Conservation (phyloP, 2,329 filamentous ascomycete species). For the Shiraia sp. region DNA sequence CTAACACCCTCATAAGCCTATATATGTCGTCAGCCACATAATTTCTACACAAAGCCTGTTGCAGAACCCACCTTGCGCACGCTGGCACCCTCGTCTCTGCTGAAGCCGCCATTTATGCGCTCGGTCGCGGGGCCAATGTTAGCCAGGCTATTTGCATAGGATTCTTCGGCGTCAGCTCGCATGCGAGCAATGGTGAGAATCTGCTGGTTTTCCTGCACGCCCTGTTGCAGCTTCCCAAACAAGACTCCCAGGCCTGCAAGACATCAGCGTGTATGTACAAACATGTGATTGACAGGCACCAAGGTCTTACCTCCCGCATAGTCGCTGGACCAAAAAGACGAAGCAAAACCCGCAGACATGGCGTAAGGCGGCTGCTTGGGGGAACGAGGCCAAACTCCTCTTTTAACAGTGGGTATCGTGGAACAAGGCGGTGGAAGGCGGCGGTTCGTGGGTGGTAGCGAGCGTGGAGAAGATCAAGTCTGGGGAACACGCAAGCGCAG, state of each 20-base stretch:
- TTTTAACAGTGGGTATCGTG: conserved; percentile 1
- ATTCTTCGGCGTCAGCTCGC: conserved; percentile 93
- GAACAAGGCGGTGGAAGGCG: neutral
- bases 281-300: conserved; percentile 5
- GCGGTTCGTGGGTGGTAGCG: conserved; percentile 21
- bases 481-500: conserved; percentile 30
- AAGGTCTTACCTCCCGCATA: conserved; percentile 85
- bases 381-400: neutral
- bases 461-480: conserved; percentile 31
- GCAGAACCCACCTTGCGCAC: conserved; percentile 75
- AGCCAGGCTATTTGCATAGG: conserved; percentile 77
- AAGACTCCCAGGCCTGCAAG: conserved; percentile 78
- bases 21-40: conserved; percentile 21
- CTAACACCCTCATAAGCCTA: conserved; percentile 94
- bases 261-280: conserved; percentile 25
- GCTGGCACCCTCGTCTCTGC: conserved; percentile 91
- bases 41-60: neutral
- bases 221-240: conserved; percentile 96
- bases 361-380: conserved; percentile 4
- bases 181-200: conserved; percentile 87
- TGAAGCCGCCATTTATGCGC: conserved; percentile 81
- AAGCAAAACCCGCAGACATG: conserved; percentile 68
- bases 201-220: conserved; percentile 92
- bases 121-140: conserved; percentile 84
- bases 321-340: conserved; percentile 97